phyloP scores from a whole-genome alignment of 2,329 filamentous ascomycete species.

The Dactylellina leptospora region DNA sequence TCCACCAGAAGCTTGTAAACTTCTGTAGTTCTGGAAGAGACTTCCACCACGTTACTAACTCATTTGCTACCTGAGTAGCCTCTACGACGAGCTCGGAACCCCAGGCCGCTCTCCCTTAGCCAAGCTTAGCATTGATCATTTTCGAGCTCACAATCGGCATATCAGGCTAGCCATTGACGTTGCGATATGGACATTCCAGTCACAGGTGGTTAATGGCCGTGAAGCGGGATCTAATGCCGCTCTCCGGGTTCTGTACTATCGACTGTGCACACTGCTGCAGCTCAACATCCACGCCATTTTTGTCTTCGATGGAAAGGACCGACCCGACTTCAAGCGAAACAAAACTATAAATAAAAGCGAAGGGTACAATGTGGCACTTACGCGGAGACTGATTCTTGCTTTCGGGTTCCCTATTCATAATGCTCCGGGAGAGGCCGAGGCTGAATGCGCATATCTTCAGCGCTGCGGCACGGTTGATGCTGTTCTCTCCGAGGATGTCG shows the following conservation, averaged over 20 bases:
- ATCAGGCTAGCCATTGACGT: conserved; percentile 91
- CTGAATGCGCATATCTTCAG: conserved; percentile 90
- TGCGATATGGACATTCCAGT: conserved; percentile 97
- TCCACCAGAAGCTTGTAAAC: too few relatives aligned
- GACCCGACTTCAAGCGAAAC: conserved; percentile 87
- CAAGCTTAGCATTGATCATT: conserved; percentile 80
- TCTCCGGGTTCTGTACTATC: conserved; percentile 71
- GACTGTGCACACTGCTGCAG: conserved; percentile 78
- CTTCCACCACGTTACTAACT: neutral
- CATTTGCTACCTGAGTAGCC: conserved; percentile 65
- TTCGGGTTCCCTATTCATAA: conserved; percentile 87
- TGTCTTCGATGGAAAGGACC: conserved; percentile 86
- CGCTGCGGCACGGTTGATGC: conserved; percentile 84
- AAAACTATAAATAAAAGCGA: conserved; percentile 74
- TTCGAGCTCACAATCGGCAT: conserved; percentile 75
- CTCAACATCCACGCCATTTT: conserved; percentile 86
- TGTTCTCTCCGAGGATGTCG: conserved; percentile 94
- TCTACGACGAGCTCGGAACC: conserved; percentile 87
- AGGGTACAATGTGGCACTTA: conserved; percentile 74
- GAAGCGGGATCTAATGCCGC: conserved; percentile 30
- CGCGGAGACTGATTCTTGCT: conserved; percentile 81
- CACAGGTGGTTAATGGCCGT: conserved; percentile 64
- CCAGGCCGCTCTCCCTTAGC: conserved; percentile 81
- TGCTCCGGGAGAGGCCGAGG: conserved; percentile 93
- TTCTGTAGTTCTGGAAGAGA: too few relatives aligned